A percentile compares a stretch with the other conserved stretches of the same genome.
These are phyloP conservation scores for Fusarium sp. DNA, from an alignment of 2,329 filamentous ascomycete species.

Conservation along the genomic window DNA sequence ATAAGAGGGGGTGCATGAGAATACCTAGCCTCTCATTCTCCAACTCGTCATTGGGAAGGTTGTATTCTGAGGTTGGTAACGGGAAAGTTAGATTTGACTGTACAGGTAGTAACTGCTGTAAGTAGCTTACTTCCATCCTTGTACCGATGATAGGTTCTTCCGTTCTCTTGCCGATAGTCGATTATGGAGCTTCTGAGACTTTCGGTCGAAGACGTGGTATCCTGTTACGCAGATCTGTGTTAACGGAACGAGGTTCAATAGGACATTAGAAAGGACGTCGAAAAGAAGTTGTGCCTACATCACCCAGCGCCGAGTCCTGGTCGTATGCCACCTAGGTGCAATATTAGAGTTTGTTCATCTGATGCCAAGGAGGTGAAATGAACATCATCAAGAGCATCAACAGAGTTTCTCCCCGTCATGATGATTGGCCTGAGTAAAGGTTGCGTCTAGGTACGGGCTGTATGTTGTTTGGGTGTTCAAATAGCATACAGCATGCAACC, in stretches of 20 bases:
- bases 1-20: not conserved
- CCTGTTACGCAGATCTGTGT: not conserved
- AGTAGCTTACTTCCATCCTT: not conserved
- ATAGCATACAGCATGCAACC: not conserved
- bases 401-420: not conserved
- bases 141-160: not conserved
- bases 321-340: not conserved
- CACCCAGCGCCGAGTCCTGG: not conserved
- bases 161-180: not conserved
- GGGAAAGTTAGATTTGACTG: not conserved
- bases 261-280: fast-evolving
- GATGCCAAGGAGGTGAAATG: not conserved
- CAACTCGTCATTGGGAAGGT: not conserved
- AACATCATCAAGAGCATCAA: not conserved
- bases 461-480: not conserved
- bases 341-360: not conserved
- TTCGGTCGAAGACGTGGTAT: not conserved
- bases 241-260: not conserved
- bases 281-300: not conserved
- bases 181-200: not conserved
- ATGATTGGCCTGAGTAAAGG: not conserved
- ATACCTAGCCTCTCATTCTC: constrained; percentile 4
- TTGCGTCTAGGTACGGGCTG: not conserved
- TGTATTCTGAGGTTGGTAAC: not conserved
- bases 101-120: no score